These are phyloP conservation scores for Talaromyces borbonicus DNA, from an alignment of 495 filamentous ascomycete species.

Conservation along the genomic window DNA sequence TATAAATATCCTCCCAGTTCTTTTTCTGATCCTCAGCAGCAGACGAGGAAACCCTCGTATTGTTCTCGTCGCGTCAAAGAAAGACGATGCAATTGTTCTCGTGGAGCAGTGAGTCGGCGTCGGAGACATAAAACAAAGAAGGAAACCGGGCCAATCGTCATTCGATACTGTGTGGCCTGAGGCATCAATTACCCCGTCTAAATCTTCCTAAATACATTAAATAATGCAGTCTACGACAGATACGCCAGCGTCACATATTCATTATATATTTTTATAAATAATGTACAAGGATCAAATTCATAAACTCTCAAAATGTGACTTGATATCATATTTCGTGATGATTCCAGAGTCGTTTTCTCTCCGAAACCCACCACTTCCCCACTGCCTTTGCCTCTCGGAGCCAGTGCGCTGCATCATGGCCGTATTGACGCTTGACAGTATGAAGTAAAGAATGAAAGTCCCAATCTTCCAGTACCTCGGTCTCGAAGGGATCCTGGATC, in stretches of 20 bases:
- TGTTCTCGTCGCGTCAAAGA: background rate
- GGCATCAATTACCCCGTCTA: background rate
- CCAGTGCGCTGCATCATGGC: slow-evolving; percentile 30
- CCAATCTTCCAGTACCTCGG: slow-evolving; percentile 22
- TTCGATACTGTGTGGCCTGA: no score
- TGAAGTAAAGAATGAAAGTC: slow-evolving; percentile 19
- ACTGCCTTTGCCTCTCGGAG: slow-evolving; percentile 25
- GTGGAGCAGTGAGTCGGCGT: background rate
- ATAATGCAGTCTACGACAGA: no score
- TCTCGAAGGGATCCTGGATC: slow-evolving; percentile 26
- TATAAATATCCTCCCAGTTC: background rate
- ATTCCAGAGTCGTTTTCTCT: slow-evolving; percentile 23
- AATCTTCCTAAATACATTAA: no score
- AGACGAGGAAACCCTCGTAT: background rate
- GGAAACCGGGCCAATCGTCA: background rate
- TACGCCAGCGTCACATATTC: background rate
- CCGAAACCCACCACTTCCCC: slow-evolving; percentile 29
- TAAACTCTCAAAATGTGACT: background rate
- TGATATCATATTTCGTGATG: slow-evolving; percentile 12
- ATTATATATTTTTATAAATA: background rate
- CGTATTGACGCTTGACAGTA: slow-evolving; percentile 19
- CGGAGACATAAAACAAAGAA: slow-evolving; percentile 5
- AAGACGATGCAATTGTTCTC: background rate
- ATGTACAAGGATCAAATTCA: background rate
- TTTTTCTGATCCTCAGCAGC: background rate